Percentiles rank a stretch among this genome's conserved stretches.
phyloP scores from a whole-genome alignment of 2,329 filamentous ascomycete species.

The Aspergillus phoenicis region DNA sequence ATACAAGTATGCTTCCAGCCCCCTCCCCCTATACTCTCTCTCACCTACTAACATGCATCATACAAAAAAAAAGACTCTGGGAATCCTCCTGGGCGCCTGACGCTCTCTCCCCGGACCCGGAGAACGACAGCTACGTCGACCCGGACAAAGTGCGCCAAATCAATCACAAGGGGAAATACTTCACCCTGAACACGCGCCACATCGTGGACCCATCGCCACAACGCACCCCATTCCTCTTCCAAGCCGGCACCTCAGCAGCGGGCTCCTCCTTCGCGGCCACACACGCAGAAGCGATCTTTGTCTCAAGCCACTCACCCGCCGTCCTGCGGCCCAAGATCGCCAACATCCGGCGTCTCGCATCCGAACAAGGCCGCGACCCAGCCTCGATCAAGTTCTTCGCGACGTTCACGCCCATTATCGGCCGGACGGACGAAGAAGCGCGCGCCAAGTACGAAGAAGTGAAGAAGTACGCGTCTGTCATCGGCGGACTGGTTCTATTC shows the following conservation, averaged over 20 bases:
- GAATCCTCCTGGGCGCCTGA: slow-evolving; percentile 61
- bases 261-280: slow-evolving; percentile 59
- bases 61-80: slow-evolving; percentile 48
- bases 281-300: slow-evolving; percentile 64
- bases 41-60: neutral
- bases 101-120: slow-evolving; percentile 57
- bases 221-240: slow-evolving; percentile 60
- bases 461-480: slow-evolving; percentile 55
- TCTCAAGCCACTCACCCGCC: slow-evolving; percentile 56
- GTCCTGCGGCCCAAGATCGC: slow-evolving; percentile 55
- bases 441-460: slow-evolving; percentile 54
- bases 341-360: slow-evolving; percentile 56
- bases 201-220: slow-evolving; percentile 61
- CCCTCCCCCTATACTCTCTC: neutral
- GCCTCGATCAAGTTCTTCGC: slow-evolving; percentile 59
- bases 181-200: slow-evolving; percentile 49
- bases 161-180: slow-evolving; percentile 62
- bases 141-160: slow-evolving; percentile 63
- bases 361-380: slow-evolving; percentile 57
- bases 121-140: slow-evolving; percentile 60
- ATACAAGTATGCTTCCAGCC: slow-evolving; percentile 55
- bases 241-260: slow-evolving; percentile 62
- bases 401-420: slow-evolving; percentile 55
- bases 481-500: slow-evolving; percentile 59
- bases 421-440: slow-evolving; percentile 57